phyloP scores from a whole-genome alignment of 495 filamentous ascomycete species.

The Podospora pseudopauciseta region DNA sequence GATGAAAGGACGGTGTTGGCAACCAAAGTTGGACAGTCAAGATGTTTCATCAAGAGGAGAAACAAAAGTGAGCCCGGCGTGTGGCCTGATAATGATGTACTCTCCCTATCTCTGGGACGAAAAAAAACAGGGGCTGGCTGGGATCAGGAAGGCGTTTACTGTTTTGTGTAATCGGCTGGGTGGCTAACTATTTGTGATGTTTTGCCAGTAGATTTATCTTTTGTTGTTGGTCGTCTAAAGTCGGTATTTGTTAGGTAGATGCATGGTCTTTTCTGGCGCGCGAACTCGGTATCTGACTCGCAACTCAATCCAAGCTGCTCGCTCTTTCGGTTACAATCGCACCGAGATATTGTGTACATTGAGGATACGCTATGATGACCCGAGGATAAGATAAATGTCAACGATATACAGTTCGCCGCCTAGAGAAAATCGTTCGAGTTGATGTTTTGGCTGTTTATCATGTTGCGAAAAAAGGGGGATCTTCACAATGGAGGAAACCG shows the following conservation, averaged over 20 bases:
- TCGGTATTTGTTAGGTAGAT: background rate
- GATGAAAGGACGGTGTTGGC: background rate
- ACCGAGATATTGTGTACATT: background rate
- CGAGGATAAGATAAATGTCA: background rate
- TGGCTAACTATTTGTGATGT: background rate
- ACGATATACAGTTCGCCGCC: background rate
- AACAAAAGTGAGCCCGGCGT: background rate
- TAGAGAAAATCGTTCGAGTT: background rate
- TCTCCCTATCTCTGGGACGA: background rate
- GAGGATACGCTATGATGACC: background rate
- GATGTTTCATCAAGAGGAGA: background rate
- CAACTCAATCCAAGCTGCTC: background rate
- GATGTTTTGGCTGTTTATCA: background rate
- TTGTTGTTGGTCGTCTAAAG: background rate
- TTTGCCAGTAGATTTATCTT: background rate
- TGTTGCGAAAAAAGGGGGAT: conserved; percentile 5
- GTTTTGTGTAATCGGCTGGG: background rate
- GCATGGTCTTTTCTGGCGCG: background rate
- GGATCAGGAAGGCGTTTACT: background rate
- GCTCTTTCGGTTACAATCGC: background rate
- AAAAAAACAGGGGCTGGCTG: background rate
- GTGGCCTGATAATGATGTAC: background rate
- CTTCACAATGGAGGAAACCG: background rate
- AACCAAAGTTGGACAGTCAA: background rate
- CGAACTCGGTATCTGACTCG: background rate